Evolutionary conservation across 331 rosid genomes (phyloP).

Genomic region (Pyrus hybrid): DNA sequence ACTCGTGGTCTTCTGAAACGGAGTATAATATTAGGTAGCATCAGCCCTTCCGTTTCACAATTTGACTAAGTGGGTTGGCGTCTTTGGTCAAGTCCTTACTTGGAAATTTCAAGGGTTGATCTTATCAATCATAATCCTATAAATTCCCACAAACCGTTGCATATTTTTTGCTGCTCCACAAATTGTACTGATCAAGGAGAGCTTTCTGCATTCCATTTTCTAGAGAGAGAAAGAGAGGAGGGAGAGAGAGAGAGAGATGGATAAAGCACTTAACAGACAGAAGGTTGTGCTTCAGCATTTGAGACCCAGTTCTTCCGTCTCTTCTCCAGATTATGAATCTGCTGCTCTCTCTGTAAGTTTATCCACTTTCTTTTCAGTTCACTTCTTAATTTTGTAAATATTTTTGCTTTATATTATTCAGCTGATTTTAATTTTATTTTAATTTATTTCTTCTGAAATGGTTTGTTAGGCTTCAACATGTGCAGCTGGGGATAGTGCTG

Average conservation of each 20-base stretch:
- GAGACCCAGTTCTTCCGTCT: constrained; percentile 39
- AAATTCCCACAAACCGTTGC: neutral
- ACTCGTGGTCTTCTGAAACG: too few relatives aligned
- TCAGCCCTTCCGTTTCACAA: neutral
- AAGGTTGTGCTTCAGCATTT: constrained; percentile 53
- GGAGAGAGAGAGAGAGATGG: constrained; percentile 34
- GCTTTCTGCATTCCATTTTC: neutral
- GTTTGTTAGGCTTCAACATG: constrained; percentile 54
- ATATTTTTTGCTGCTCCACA: neutral
- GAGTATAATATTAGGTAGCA: too few relatives aligned
- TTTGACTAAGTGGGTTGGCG: neutral
- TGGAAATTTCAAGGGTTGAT: neutral
- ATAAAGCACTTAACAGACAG: constrained; percentile 69
- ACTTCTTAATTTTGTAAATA: neutral
- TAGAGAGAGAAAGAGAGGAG: too few relatives aligned
- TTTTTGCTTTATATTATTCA: neutral
- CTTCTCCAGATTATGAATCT: constrained; percentile 13
- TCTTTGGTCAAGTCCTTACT: neutral
- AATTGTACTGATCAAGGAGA: neutral
- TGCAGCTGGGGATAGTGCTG: constrained; percentile 41
- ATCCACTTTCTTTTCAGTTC: neutral
- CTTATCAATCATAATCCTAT: neutral
- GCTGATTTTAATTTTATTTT: neutral
- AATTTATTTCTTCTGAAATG: neutral
- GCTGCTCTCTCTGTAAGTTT: constrained; percentile 51